phyloP scores from a whole-genome alignment of 306 rosid species.

The Amphicarpaea edgeworthii region DNA sequence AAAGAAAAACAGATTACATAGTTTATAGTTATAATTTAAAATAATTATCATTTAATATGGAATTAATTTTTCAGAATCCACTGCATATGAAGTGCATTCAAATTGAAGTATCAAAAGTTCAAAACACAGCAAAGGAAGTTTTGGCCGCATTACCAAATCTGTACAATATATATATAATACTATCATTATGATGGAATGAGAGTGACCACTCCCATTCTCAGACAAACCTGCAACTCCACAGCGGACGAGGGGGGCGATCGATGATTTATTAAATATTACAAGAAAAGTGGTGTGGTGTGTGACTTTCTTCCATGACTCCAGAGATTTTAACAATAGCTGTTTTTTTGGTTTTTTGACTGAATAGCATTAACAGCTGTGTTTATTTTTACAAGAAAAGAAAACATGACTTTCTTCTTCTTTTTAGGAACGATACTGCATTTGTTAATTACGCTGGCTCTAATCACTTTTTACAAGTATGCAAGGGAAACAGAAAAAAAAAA shows the following conservation, averaged over 20 bases:
- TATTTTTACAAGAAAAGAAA: background rate
- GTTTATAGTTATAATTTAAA: background rate
- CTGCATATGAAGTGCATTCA: background rate
- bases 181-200: slow-evolving; percentile 46
- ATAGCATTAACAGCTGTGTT: background rate
- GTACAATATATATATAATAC: slow-evolving; percentile 22
- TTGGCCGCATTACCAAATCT: slow-evolving; percentile 52
- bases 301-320: slow-evolving; percentile 39
- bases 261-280: slow-evolving; percentile 25
- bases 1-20: background rate
- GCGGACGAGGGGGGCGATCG: slow-evolving; percentile 57
- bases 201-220: slow-evolving; percentile 49
- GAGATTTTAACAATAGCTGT: background rate
- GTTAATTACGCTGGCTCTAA: background rate
- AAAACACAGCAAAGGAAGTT: slow-evolving; percentile 34
- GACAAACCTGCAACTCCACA: slow-evolving; percentile 50
- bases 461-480: background rate
- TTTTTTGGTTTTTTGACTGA: background rate
- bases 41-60: background rate
- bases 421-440: background rate
- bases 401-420: background rate
- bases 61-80: slow-evolving; percentile 14
- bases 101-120: background rate
- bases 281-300: background rate
- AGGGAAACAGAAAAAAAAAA: background rate